phyloP scores from a whole-genome alignment of 345 rosid genomes.

The Melaleuca quinquenervia region DNA sequence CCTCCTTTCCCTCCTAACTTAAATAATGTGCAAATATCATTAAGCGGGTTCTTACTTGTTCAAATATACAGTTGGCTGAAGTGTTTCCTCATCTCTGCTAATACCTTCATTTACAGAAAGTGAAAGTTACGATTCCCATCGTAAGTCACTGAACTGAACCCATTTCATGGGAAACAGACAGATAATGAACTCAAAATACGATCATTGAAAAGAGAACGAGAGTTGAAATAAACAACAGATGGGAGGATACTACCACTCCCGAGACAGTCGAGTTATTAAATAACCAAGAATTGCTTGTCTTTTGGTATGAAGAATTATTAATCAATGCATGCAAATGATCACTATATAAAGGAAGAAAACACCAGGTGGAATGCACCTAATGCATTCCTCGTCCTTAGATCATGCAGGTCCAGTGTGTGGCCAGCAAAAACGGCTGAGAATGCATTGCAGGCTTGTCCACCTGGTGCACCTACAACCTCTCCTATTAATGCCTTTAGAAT shows the following conservation, averaged over 20 bases:
- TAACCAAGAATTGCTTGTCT: background rate
- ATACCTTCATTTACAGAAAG: constrained; percentile 25
- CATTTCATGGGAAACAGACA: background rate
- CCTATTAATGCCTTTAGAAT: background rate
- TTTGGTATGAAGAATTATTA: background rate
- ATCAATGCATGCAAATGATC: background rate
- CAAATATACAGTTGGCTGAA: constrained; percentile 70
- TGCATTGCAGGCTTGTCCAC: background rate
- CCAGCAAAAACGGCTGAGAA: background rate
- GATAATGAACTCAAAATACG: background rate
- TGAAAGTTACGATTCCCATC: background rate
- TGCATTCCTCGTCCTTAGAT: background rate
- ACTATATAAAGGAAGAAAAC: background rate
- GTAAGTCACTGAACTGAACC: background rate
- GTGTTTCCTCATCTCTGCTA: constrained; percentile 76
- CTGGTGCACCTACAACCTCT: background rate
- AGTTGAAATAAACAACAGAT: background rate
- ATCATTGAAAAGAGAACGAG: background rate
- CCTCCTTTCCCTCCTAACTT: background rate
- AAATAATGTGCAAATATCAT: background rate
- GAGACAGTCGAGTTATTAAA: background rate
- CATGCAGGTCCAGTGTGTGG: background rate
- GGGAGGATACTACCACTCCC: background rate
- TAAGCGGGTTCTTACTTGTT: constrained; percentile 52
- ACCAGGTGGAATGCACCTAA: background rate